phyloP scores from a whole-genome alignment of 345 rosid genomes.

The Salix udensis region DNA sequence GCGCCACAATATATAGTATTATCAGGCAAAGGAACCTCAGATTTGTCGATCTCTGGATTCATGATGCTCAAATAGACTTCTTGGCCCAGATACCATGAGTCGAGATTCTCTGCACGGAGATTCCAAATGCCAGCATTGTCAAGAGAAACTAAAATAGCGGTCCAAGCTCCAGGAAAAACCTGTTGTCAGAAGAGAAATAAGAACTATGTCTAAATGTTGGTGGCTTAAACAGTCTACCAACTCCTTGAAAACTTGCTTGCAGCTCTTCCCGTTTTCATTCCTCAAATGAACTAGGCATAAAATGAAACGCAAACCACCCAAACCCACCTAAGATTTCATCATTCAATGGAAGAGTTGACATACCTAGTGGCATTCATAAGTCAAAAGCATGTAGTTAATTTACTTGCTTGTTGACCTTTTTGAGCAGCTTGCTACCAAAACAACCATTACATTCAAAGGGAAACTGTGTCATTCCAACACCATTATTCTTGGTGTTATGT shows the following conservation, averaged over 20 bases:
- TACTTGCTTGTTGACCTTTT: background rate
- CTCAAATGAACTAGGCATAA: background rate
- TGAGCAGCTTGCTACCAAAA: too few species aligned
- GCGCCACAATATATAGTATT: slow-evolving; percentile 79
- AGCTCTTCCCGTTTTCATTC: background rate
- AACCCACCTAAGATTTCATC: background rate
- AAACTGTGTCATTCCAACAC: background rate
- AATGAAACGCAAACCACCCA: background rate
- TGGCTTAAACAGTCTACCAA: background rate
- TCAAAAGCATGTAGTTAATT: background rate
- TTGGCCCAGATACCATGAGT: slow-evolving; percentile 90
- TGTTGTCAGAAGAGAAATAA: slow-evolving; percentile 19
- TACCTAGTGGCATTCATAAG: background rate
- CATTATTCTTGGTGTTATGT: too few species aligned
- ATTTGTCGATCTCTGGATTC: slow-evolving; percentile 63
- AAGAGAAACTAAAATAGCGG: slow-evolving; percentile 76
- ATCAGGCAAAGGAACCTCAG: slow-evolving; percentile 52
- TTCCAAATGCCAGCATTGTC: slow-evolving; percentile 97
- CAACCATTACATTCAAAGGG: background rate
- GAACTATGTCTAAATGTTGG: background rate
- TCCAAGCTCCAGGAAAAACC: slow-evolving; percentile 98
- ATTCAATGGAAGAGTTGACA: background rate
- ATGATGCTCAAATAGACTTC: slow-evolving; percentile 63
- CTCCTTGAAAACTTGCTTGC: background rate
- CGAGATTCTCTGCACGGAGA: slow-evolving; percentile 71